Base-by-base conservation (phyloP, 2,329 filamentous ascomycete species). In the Xylariomycetidae sp. region DNA sequence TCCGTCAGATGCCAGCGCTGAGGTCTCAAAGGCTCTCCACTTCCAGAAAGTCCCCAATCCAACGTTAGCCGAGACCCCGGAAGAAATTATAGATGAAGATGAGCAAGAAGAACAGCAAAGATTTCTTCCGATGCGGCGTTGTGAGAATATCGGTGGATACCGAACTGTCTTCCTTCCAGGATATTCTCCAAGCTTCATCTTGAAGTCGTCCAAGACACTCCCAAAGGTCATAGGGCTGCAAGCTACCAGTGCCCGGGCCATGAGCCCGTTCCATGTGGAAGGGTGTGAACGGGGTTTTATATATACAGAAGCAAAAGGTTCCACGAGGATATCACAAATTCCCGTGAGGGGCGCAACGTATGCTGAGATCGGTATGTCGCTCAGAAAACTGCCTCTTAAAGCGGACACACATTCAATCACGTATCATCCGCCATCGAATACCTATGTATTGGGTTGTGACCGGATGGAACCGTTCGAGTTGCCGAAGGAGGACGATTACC, bases 81-180 rank as follows among this genome's bases (percentile, higher is more conserved):
- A 70, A 6, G 64, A 72, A 17, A 54, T 62, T 0, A 60, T 67
- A 12, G 67, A 78, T 15, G 66, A 73, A n/a, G 68, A 73, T 7
- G 56, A 64, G 9, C 61, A 68, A n/a, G 61, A 66, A 4, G 58
- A 66, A 27, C 63, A 65, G 25, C 59, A 59, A 4, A 64, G 67
- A 3, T 67, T 65, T 35, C 63, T 74, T 13, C 70, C 80, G 0
- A 63, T 88, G 25, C 67, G 74, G 2, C 62, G 67, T 1, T 72
- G 83, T 27, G 51, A 66, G 35, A 81, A 86, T 36, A 55, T 96
- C n/a, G 77, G 74, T 18, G 87, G 88, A 3, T 88, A 89, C 56
- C 82, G 78, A 51, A 76, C 85, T 2, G 81, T 97, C 1, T 92
- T 95, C 53, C 71, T 96, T 31, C 81, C 88, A 1, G 89, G 90